These are phyloP conservation scores for Calycina herbarum DNA, from an alignment of 2,329 filamentous ascomycete genomes.

Conservation along the genomic window DNA sequence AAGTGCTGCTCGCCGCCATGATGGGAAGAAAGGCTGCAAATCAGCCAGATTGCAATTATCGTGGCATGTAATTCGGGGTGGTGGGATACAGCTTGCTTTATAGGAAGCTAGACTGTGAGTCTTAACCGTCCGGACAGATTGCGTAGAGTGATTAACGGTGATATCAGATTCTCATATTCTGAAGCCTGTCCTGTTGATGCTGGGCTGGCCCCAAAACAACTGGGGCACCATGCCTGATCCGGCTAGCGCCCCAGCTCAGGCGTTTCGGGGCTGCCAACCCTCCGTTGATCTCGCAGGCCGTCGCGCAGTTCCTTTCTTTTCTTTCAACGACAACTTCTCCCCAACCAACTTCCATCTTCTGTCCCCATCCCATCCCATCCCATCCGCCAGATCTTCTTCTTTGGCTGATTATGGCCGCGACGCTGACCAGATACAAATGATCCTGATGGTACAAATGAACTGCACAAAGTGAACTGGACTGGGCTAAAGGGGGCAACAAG, in stretches of 20 bases:
- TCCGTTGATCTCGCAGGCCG: slow-evolving; percentile 15
- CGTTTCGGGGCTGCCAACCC: slow-evolving; percentile 5
- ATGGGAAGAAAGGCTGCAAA: slow-evolving; percentile 36
- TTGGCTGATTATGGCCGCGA: slow-evolving; percentile 31
- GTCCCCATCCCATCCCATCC: slow-evolving; percentile 24
- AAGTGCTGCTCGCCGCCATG: slow-evolving; percentile 57
- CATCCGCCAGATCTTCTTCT: slow-evolving; percentile 16
- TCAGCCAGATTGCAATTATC: slow-evolving; percentile 33
- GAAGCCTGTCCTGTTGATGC: not conserved
- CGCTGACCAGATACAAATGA: slow-evolving; percentile 35
- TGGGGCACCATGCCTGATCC: not conserved
- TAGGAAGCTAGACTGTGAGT: slow-evolving; percentile 1
- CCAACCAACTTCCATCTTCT: slow-evolving; percentile 16
- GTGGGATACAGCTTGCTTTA: slow-evolving; percentile 12
- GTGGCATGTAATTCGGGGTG: slow-evolving; percentile 31
- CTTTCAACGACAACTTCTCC: slow-evolving; percentile 13
- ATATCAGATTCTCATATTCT: slow-evolving; percentile 7
- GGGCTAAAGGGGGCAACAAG: slow-evolving; percentile 23
- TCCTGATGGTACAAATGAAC: slow-evolving; percentile 36
- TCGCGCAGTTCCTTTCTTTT: slow-evolving; percentile 17
- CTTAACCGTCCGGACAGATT: slow-evolving; percentile 23
- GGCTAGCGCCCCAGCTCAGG: not conserved
- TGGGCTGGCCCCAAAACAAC: not conserved
- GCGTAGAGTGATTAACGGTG: not conserved
- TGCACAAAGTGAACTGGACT: slow-evolving; percentile 33